phyloP scores from a whole-genome alignment of 2,329 filamentous ascomycete species.

The Pyricularia pennisetigena region DNA sequence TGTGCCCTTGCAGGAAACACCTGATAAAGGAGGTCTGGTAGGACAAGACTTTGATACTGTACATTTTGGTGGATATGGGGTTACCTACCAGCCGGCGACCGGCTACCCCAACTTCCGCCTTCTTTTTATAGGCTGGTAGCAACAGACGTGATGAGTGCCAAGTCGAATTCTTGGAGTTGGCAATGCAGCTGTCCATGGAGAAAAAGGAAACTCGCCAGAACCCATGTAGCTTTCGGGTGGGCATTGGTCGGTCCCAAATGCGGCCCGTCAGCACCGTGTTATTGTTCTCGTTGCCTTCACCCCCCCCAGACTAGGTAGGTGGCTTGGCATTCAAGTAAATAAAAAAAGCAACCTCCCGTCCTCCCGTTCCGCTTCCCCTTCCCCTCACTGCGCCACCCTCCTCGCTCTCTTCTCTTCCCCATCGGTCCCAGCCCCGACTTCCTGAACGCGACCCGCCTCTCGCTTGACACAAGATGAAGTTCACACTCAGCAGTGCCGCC shows the following conservation, averaged over 20 bases:
- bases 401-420: background rate
- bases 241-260: background rate
- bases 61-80: background rate
- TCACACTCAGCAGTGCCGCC: background rate
- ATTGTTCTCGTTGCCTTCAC: background rate
- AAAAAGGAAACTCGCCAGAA: background rate
- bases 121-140: background rate
- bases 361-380: no score
- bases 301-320: no score
- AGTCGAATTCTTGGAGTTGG: background rate
- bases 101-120: background rate
- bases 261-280: background rate
- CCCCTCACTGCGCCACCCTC: background rate
- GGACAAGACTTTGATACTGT: background rate
- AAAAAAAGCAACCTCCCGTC: background rate
- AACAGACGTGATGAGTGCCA: background rate
- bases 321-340: background rate
- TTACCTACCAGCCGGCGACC: background rate
- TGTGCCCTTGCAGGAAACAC: background rate
- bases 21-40: background rate
- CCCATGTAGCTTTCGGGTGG: background rate
- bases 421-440: background rate
- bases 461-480: conserved; percentile 2
- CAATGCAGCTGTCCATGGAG: background rate
- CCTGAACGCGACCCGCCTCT: background rate